Conservation (phyloP, 495 filamentous ascomycete species). For the Friedmanniomyces endolithicus region DNA sequence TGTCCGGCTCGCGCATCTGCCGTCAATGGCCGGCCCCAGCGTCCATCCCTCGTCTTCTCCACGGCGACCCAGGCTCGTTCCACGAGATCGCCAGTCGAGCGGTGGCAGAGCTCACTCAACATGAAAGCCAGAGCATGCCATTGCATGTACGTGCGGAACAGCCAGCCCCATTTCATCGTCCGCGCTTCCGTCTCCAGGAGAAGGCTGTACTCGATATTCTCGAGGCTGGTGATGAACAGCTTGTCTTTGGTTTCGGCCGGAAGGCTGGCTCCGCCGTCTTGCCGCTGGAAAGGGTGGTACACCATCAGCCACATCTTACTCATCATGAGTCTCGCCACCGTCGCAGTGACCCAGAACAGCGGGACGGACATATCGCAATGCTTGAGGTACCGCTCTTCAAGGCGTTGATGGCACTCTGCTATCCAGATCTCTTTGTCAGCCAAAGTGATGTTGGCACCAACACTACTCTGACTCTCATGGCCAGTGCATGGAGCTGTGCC, state of each 20-base stretch:
- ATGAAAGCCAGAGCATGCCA: conserved; percentile 71
- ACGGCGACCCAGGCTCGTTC: conserved; percentile 75
- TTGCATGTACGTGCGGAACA: conserved; percentile 69
- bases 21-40: conserved; percentile 35
- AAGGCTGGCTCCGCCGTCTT: conserved; percentile 30
- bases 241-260: conserved; percentile 52
- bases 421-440: conserved; percentile 50
- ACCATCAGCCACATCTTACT: conserved; percentile 55
- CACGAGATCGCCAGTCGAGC: conserved; percentile 53
- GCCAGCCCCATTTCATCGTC: conserved; percentile 62
- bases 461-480: conserved; percentile 29
- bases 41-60: conserved; percentile 34
- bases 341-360: conserved; percentile 56
- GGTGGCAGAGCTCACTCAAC: conserved; percentile 63
- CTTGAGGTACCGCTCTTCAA: conserved; percentile 56
- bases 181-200: conserved; percentile 48
- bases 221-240: conserved; percentile 61
- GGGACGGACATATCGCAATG: conserved; percentile 50
- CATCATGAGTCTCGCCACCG: conserved; percentile 53
- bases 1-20: conserved; percentile 42
- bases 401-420: conserved; percentile 44
- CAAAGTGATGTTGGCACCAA: conserved; percentile 38
- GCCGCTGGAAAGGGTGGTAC: conserved; percentile 44
- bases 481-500: conserved; percentile 27
- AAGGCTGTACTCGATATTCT: conserved; percentile 62